A percentile compares a stretch with the other conserved stretches of the same genome.
phyloP scores from a whole-genome alignment of 2,329 filamentous ascomycete genomes.

The Pseudocercospora fijiensis region DNA sequence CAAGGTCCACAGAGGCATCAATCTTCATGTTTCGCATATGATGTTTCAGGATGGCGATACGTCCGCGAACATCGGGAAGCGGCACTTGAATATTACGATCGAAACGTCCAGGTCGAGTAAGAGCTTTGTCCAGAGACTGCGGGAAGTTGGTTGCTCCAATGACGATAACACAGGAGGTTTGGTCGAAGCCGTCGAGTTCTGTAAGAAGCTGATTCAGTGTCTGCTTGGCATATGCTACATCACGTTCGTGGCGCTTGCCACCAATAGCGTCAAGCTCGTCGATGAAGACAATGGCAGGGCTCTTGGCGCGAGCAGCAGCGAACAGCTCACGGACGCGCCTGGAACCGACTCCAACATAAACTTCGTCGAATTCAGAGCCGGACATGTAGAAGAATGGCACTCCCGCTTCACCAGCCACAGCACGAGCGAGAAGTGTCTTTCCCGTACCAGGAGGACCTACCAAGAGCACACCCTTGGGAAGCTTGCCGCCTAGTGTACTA shows the following conservation, averaged over 20 bases:
- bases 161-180: slow-evolving; percentile 91
- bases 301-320: slow-evolving; percentile 74
- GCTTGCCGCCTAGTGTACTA: slow-evolving; percentile 88
- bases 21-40: slow-evolving; percentile 90
- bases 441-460: slow-evolving; percentile 95
- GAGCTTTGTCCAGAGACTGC: slow-evolving; percentile 86
- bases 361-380: slow-evolving; percentile 95
- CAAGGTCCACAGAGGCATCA: slow-evolving; percentile 74
- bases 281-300: slow-evolving; percentile 91
- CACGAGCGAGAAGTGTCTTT: slow-evolving; percentile 92
- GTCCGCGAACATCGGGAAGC: slow-evolving; percentile 88
- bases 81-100: slow-evolving; percentile 88
- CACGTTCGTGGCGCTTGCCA: slow-evolving; percentile 85
- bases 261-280: slow-evolving; percentile 94
- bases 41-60: slow-evolving; percentile 88
- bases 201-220: slow-evolving; percentile 96
- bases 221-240: slow-evolving; percentile 94
- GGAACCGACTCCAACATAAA: slow-evolving; percentile 94
- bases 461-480: slow-evolving; percentile 93
- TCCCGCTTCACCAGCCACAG: slow-evolving; percentile 92
- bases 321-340: slow-evolving; percentile 97
- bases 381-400: slow-evolving; percentile 99
- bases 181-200: slow-evolving; percentile 94
- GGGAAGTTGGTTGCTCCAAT: slow-evolving; percentile 96
- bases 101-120: slow-evolving; percentile 91